A percentile compares a stretch with the other conserved stretches of the same genome.
Conservation (phyloP, 345 rosid species). For the Pistacia vera region DNA sequence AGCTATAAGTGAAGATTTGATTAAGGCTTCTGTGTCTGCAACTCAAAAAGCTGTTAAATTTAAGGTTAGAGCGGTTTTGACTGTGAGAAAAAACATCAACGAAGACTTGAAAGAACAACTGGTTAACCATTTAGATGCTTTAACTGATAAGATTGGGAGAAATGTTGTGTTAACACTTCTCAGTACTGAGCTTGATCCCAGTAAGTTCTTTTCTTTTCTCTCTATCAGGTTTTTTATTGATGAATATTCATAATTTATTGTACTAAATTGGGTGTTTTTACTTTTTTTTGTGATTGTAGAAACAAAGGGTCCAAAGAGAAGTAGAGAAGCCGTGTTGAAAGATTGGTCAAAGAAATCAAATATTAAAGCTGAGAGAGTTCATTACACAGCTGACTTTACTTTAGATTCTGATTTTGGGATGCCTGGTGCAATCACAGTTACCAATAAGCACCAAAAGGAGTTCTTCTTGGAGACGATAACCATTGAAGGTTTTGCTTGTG, state of each 20-base stretch:
- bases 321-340: constrained; percentile 64
- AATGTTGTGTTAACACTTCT: constrained; percentile 85
- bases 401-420: constrained; percentile 74
- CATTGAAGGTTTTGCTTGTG: constrained; percentile 81
- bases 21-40: constrained; percentile 38
- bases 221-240: neutral
- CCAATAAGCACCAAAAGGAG: constrained; percentile 88
- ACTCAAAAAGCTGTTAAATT: constrained; percentile 47
- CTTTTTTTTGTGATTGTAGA: constrained; percentile 31
- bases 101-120: constrained; percentile 77
- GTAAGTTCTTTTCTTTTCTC: constrained; percentile 44
- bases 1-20: constrained; percentile 77
- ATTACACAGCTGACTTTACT: constrained; percentile 78
- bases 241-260: no score
- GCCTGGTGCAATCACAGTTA: constrained; percentile 88
- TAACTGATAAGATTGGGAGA: constrained; percentile 76
- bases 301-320: constrained; percentile 74
- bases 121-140: constrained; percentile 71
- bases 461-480: constrained; percentile 86
- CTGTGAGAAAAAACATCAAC: constrained; percentile 81
- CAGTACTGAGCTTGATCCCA: constrained; percentile 82
- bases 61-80: constrained; percentile 75
- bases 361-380: constrained; percentile 78
- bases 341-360: constrained; percentile 90
- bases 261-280: neutral